Percentiles rank a stretch among this genome's conserved stretches.
Evolutionary conservation across 495 filamentous ascomycete genomes (phyloP).

Genomic region (Platismatia glauca): DNA sequence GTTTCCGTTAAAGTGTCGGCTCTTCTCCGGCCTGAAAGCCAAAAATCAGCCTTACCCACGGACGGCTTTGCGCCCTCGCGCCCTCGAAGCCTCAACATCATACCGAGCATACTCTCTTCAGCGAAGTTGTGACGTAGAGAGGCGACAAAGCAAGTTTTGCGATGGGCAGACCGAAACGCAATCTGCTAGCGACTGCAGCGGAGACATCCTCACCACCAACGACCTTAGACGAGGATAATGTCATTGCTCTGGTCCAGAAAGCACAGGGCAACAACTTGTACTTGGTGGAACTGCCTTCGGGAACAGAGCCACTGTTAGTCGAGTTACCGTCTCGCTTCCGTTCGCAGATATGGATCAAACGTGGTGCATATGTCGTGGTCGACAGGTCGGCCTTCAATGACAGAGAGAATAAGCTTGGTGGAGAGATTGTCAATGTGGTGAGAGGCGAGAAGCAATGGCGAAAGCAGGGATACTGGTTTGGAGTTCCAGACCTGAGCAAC

Average conservation of each 20-base stretch:
- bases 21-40: neutral
- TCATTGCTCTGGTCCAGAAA: constrained; percentile 66
- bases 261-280: constrained; percentile 85
- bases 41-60: neutral
- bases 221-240: constrained; percentile 52
- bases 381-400: constrained; percentile 58
- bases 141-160: neutral
- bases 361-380: constrained; percentile 77
- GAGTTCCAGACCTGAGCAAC: constrained; percentile 8
- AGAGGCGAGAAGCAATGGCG: constrained; percentile 86
- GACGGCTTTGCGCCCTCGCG: neutral
- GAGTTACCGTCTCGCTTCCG: constrained; percentile 78
- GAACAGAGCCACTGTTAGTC: constrained; percentile 50
- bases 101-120: no score
- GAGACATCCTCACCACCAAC: constrained; percentile 66
- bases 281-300: constrained; percentile 53
- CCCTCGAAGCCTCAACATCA: neutral
- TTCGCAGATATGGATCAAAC: constrained; percentile 82
- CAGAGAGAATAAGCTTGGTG: constrained; percentile 70
- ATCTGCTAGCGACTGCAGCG: constrained; percentile 61
- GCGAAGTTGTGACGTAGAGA: neutral
- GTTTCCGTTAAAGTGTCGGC: neutral
- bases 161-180: constrained; percentile 71
- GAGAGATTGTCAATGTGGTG: constrained; percentile 90
- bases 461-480: constrained; percentile 81